Evolutionary conservation across 2,329 filamentous ascomycete species (phyloP).

Genomic region (Atkinsonella hypoxylon): DNA sequence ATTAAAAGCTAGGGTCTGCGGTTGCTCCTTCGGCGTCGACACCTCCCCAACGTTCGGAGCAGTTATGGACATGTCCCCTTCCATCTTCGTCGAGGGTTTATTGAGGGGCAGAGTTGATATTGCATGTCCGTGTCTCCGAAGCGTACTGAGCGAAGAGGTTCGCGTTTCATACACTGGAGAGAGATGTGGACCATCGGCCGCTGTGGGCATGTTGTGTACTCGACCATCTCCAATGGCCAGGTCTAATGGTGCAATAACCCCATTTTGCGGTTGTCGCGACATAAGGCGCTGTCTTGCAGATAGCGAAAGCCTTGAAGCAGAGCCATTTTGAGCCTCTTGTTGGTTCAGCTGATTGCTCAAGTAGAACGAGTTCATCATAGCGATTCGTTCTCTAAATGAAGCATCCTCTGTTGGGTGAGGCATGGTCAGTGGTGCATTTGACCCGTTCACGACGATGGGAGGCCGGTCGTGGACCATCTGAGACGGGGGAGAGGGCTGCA

Average conservation of each 20-base stretch:
- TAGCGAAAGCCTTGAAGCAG: constrained; percentile 19
- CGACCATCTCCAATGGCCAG: constrained; percentile 37
- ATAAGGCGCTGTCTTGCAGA: constrained; percentile 25
- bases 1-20: background rate
- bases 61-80: background rate
- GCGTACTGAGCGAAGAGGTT: constrained; percentile 56
- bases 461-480: constrained; percentile 14
- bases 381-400: constrained; percentile 30
- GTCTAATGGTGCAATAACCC: constrained; percentile 42
- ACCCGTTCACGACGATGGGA: constrained; percentile 26
- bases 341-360: constrained; percentile 15
- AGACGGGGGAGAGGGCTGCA: constrained; percentile 2
- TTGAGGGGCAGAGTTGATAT: constrained; percentile 16
- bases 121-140: constrained; percentile 30
- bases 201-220: constrained; percentile 19
- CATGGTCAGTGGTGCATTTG: constrained; percentile 11
- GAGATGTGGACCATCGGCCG: constrained; percentile 37
- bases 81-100: constrained; percentile 9
- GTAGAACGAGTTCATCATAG: constrained; percentile 25
- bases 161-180: constrained; percentile 64
- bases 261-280: constrained; percentile 32
- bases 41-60: background rate
- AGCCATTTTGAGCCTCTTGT: constrained; percentile 19
- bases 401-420: constrained; percentile 21
- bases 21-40: background rate